A percentile compares a stretch with the other conserved stretches of the same genome.
Conservation (phyloP, 805 yeast species). For the Ogataea pilisensis region DNA sequence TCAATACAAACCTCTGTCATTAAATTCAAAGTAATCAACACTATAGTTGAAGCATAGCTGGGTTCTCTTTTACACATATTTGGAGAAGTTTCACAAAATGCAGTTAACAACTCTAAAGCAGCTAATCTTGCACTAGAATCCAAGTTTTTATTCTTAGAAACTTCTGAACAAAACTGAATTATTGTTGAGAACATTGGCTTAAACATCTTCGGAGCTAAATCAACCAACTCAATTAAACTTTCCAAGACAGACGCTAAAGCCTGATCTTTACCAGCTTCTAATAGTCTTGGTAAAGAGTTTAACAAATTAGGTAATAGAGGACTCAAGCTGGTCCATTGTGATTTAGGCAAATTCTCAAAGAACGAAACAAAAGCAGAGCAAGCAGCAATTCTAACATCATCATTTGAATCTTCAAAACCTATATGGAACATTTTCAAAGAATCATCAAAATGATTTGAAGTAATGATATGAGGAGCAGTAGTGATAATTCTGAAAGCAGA, state of each 20-base stretch:
- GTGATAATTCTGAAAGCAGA: slow-evolving; percentile 88
- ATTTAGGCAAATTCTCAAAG: slow-evolving; percentile 76
- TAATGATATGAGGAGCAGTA: slow-evolving; percentile 75
- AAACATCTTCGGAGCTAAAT: slow-evolving; percentile 92
- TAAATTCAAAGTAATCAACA: slow-evolving; percentile 70
- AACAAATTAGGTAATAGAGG: slow-evolving; percentile 79
- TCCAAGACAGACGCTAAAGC: slow-evolving; percentile 88
- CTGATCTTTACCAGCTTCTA: slow-evolving; percentile 71
- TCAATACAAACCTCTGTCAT: slow-evolving; percentile 91
- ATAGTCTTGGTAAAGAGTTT: slow-evolving; percentile 81
- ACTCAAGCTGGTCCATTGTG: slow-evolving; percentile 71
- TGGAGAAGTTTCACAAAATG: slow-evolving; percentile 91
- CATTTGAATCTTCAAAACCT: slow-evolving; percentile 78
- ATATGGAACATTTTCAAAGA: slow-evolving; percentile 66
- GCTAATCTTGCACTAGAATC: slow-evolving; percentile 79
- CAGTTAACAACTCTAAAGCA: slow-evolving; percentile 82
- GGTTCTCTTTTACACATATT: slow-evolving; percentile 86
- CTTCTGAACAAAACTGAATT: slow-evolving; percentile 78
- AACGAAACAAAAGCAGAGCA: slow-evolving; percentile 90
- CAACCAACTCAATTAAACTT: slow-evolving; percentile 83
- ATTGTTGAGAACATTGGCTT: slow-evolving; percentile 87
- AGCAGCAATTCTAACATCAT: slow-evolving; percentile 85
- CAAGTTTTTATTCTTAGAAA: slow-evolving; percentile 74
- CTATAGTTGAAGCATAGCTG: slow-evolving; percentile 65
- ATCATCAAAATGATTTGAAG: slow-evolving; percentile 36